Base-by-base conservation (phyloP, 306 rosid species). In the Sophora flavescens region DNA sequence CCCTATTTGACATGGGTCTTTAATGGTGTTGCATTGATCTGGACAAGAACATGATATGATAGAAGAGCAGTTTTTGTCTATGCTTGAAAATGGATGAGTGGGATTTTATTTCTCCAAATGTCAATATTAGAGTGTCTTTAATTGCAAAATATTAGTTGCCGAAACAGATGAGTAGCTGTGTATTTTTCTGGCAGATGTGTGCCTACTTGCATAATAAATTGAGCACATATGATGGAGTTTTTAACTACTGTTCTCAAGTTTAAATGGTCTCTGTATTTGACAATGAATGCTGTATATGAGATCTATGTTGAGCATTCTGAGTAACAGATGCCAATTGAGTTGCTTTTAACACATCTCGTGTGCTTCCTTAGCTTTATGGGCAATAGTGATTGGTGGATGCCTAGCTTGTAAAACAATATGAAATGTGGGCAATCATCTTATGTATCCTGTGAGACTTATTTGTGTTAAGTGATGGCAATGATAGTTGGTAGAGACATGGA, bases 401-500 rank as follows among this genome's bases (percentile, higher is more conserved):
- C 57, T 59, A 63, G 42, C 42, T 63, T 75, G 72, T 64, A 35
- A 63, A 63, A 4, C 56, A 16, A 51, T 26, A 63, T 39, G 53
- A 50, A 63, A 3, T 64, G 17, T 17, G 54, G 38, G 48, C n/a
- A 66, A 54, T 64, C 28, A 14, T 76, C 10, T 76, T 18, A 6
- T 50, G 16, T 56, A 6, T 65, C 33, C 17, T 26, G 26, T 12
- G 66, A 65, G 42, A 13, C 57, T 66, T 17, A 51, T 36, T 63
- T 26, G 63, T 22, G 26, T 75, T 51, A 52, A 18, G 56, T 9
- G 17, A 47, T 63, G 52, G 54, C 62, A 75, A 39, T 14, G 63
- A 38, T 63, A 15, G 47, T 6, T 26, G 72, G 63, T n/a, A 39
- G 73, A 53, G 38, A 6, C 32, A 22, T 42, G 13, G 36, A 39